Evolutionary conservation across 768 basidiomycete genomes (phyloP).

Genomic region (Rubroboletus satanas): DNA sequence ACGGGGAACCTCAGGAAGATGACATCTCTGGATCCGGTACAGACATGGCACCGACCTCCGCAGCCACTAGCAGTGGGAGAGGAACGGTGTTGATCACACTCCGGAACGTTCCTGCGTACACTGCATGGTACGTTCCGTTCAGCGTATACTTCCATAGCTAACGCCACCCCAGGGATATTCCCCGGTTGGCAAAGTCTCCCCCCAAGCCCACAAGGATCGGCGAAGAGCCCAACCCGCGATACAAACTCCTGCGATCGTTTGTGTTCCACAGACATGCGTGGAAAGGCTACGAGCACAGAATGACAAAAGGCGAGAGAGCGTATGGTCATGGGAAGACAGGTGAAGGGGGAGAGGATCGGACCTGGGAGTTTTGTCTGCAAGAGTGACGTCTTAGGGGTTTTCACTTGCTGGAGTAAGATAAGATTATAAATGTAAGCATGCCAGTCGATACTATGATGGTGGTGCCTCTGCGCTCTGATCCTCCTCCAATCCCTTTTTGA

Average conservation of each 20-base stretch:
- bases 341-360: conserved; percentile 74
- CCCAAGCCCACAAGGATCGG: conserved; percentile 47
- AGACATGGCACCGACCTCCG: not conserved
- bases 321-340: conserved; percentile 64
- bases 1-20: conserved; percentile 33
- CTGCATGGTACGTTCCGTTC: conserved; percentile 58
- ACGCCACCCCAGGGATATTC: conserved; percentile 57
- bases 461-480: conserved; percentile 22
- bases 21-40: conserved; percentile 16
- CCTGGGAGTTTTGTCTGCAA: conserved; percentile 79
- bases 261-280: conserved; percentile 65
- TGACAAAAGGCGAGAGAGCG: conserved; percentile 84
- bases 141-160: conserved; percentile 7
- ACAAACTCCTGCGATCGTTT: conserved; percentile 74
- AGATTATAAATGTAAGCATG: conserved; percentile 8
- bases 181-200: conserved; percentile 72
- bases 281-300: conserved; percentile 88
- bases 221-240: conserved; percentile 58
- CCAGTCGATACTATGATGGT: conserved; percentile 18
- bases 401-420: not conserved
- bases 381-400: conserved; percentile 11
- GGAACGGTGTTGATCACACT: conserved; percentile 86
- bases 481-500: conserved; percentile 65
- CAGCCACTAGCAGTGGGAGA: conserved; percentile 27
- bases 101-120: conserved; percentile 84